Conservation (phyloP, 495 filamentous ascomycete species). For the Xylaria nigripes region DNA sequence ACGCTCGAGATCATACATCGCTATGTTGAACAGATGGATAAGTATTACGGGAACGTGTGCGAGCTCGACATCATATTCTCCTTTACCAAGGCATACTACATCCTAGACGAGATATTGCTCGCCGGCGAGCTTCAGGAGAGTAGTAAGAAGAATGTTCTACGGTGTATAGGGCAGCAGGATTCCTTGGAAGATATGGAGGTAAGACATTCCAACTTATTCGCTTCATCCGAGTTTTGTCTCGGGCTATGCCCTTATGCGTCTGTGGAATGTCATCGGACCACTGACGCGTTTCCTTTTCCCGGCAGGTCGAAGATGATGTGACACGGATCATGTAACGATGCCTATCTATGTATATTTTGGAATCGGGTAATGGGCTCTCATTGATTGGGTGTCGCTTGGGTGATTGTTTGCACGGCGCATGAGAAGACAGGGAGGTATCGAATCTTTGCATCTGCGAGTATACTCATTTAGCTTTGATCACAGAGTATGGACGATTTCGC, state of each 20-base stretch:
- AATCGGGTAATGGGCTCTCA: constrained; percentile 6
- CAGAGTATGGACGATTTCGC: constrained; percentile 31
- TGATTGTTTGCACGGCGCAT: constrained; percentile 12
- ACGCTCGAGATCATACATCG: constrained; percentile 97
- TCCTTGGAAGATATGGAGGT: constrained; percentile 97
- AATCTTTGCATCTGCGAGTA: constrained; percentile 18
- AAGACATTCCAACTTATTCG: constrained; percentile 35
- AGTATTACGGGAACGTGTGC: constrained; percentile 99
- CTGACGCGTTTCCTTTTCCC: constrained; percentile 47
- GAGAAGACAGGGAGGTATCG: constrained; percentile 11
- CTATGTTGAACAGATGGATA: constrained; percentile 99
- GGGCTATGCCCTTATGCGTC: constrained; percentile 3
- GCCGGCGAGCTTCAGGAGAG: constrained; percentile 98
- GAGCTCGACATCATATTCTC: constrained; percentile 99
- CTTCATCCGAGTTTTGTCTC: not conserved
- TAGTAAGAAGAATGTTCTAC: constrained; percentile 95
- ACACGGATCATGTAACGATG: constrained; percentile 82
- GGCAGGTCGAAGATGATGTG: constrained; percentile 91
- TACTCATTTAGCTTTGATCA: constrained; percentile 24
- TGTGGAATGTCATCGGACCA: constrained; percentile 26
- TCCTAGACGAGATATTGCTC: constrained; percentile 90
- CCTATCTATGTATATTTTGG: constrained; percentile 20
- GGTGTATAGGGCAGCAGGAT: constrained; percentile 91
- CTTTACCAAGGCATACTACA: constrained; percentile 99
- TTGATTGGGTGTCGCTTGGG: not conserved